phyloP scores from a whole-genome alignment of 176 grass and related monocot genomes.

The Zizania latifolia region DNA sequence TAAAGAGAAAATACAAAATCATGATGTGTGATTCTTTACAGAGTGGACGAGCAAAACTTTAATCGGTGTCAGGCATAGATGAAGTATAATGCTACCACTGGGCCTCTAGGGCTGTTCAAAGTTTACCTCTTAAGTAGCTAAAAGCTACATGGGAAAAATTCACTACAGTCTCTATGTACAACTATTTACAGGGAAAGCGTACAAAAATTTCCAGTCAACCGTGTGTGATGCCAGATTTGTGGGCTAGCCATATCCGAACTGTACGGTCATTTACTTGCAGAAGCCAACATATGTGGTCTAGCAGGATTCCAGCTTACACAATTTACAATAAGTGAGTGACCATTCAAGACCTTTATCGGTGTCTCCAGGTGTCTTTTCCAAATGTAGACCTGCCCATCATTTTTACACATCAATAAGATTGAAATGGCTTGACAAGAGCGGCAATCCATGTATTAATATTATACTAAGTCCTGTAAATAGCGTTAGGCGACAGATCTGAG shows the following conservation, averaged over 20 bases:
- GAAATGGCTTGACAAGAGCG: background rate
- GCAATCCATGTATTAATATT: background rate
- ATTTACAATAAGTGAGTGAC: constrained; percentile 74
- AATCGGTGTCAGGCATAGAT: background rate
- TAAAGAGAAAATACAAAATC: background rate
- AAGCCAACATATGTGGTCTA: constrained; percentile 80
- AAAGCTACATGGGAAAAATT: background rate
- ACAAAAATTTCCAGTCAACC: constrained; percentile 26
- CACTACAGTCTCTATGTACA: constrained; percentile 26
- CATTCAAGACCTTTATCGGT: constrained; percentile 69
- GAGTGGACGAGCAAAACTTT: constrained; percentile 12
- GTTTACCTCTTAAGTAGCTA: constrained; percentile 21
- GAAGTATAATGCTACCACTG: constrained; percentile 6
- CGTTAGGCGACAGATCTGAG: background rate
- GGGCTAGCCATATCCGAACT: constrained; percentile 63
- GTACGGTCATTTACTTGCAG: constrained; percentile 83
- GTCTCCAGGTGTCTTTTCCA: constrained; percentile 56
- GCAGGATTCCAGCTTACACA: constrained; percentile 83
- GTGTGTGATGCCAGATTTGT: background rate
- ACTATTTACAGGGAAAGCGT: constrained; percentile 32
- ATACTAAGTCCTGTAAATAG: background rate
- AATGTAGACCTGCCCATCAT: constrained; percentile 73
- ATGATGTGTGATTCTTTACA: constrained; percentile 27
- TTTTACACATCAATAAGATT: constrained; percentile 14
- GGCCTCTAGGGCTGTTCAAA: background rate